Percentiles rank a stretch among this genome's conserved stretches.
Evolutionary conservation across 2,329 filamentous ascomycete genomes (phyloP).

Genomic region (Ascosphaera pollenicola): DNA sequence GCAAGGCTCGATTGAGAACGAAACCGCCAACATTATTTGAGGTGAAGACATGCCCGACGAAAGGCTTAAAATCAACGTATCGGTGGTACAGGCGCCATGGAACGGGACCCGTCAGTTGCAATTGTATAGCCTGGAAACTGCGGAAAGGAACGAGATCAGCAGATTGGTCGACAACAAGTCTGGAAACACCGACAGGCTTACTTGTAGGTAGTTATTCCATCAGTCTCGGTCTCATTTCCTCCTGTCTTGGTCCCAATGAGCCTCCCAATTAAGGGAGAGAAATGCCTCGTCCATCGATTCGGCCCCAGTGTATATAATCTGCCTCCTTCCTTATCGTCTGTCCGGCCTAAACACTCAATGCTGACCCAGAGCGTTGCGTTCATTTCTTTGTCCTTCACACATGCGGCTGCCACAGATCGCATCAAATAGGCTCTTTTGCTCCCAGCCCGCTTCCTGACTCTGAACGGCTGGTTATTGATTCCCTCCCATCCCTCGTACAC

Average conservation of each 20-base stretch:
- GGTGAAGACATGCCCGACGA: constrained; percentile 76
- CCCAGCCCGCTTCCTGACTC: constrained; percentile 55
- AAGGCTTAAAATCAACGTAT: constrained; percentile 79
- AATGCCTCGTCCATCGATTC: constrained; percentile 58
- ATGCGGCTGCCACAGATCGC: constrained; percentile 42
- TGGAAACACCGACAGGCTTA: constrained; percentile 19
- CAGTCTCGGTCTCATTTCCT: constrained; percentile 28
- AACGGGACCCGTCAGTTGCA: constrained; percentile 68
- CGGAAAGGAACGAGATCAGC: constrained; percentile 1
- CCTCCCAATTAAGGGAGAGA: constrained; percentile 70
- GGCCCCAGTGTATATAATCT: constrained; percentile 62
- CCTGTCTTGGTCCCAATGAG: constrained; percentile 42
- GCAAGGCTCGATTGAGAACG: constrained; percentile 62
- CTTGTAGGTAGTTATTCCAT: constrained; percentile 53
- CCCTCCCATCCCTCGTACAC: constrained; percentile 47
- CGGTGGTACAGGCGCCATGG: constrained; percentile 67
- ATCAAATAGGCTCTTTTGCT: constrained; percentile 72
- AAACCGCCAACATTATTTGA: constrained; percentile 54
- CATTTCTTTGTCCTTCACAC: constrained; percentile 41
- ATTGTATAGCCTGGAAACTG: constrained; percentile 81
- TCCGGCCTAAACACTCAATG: constrained; percentile 55
- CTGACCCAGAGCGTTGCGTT: constrained; percentile 50
- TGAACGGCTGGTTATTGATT: constrained; percentile 40
- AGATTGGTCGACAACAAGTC: background rate
- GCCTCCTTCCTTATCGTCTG: constrained; percentile 40